phyloP scores from a whole-genome alignment of 257 asterid genomes.

The Scutellaria minor region DNA sequence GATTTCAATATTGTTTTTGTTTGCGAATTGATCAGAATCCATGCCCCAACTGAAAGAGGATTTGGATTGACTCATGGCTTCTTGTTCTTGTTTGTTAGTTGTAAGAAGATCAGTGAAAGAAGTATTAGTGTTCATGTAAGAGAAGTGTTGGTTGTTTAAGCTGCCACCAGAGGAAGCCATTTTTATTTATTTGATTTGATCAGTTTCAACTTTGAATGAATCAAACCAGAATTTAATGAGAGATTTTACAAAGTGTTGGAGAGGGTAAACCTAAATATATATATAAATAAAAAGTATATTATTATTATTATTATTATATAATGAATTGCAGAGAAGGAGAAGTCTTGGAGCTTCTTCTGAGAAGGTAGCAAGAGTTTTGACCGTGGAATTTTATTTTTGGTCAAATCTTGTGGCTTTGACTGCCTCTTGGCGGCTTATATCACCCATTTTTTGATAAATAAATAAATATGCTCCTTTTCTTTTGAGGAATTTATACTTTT shows the following conservation, averaged over 20 bases:
- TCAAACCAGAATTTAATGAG: slow-evolving; percentile 4
- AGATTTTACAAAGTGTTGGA: slow-evolving; percentile 12
- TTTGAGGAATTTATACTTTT: neutral
- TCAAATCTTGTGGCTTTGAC: slow-evolving; percentile 71
- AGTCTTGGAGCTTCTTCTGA: slow-evolving; percentile 31
- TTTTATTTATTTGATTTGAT: neutral
- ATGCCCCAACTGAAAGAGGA: slow-evolving; percentile 46
- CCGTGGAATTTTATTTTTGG: slow-evolving; percentile 44
- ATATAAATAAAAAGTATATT: slow-evolving; percentile 9
- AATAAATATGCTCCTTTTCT: too few species aligned
- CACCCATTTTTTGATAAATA: slow-evolving; percentile 22
- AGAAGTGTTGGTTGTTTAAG: slow-evolving; percentile 30
- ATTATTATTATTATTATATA: neutral
- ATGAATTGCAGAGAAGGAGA: neutral
- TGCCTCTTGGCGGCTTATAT: slow-evolving; percentile 67
- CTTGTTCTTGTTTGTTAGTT: slow-evolving; percentile 24
- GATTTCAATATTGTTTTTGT: slow-evolving; percentile 40
- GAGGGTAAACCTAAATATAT: neutral
- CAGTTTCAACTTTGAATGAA: slow-evolving; percentile 12
- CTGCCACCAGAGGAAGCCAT: slow-evolving; percentile 38
- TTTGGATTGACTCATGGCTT: slow-evolving; percentile 33
- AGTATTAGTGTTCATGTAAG: slow-evolving; percentile 39
- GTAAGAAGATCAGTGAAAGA: slow-evolving; percentile 53
- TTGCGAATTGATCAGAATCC: neutral
- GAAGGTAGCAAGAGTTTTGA: slow-evolving; percentile 43